Base-by-base conservation (phyloP, 805 yeast species). In the Metschnikowia gelsemii region DNA sequence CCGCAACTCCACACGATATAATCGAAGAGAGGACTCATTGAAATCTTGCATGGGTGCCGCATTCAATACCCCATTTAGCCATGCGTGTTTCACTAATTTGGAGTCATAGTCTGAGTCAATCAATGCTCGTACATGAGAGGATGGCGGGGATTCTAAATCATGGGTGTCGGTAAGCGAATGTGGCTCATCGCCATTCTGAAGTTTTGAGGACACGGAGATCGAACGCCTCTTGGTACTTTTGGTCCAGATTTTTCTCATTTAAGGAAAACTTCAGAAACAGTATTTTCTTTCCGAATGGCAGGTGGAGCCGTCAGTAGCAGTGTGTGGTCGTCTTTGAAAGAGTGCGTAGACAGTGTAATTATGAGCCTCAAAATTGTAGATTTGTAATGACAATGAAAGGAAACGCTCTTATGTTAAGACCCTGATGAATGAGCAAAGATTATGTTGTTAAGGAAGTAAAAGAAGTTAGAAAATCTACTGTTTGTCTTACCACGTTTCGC, bases 11-110 rank as follows among this genome's bases (percentile, higher is more conserved):
- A 48, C 49, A 19, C 56, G 53, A 38, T 43, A 52, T 28, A 50
- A 40, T 29, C 45, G 49, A 20, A 52, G 50, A 21, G 38, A 30
- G 25, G 42, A 32, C 27, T 54, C 59, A 46, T 52, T 32, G 27
- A 62, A 58, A 32, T 64, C 69, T 30, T 48, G 54, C 19, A 57
- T 57, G 4, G 66, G 59, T 36, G 59, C 50, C 25, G 67, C 57
- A 51, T 62, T 67, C 22, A 64, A 44, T 9, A 65, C 60, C 5
- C 58, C 67, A 41, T 70, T 70, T 24, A 67, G 46, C 74, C 74
- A 70, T 18, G 61, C 55, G 41, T 59, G 60, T 35, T 66, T 68
- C 18, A 60, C 37, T 8, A 50, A 14, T n/a, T 48, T 53, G 22
- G 45, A 26, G 43, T 70, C 75, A 42, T 64, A 66, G 21, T 66